Conservation (phyloP, 257 asterid species). For the Echites panduratus region DNA sequence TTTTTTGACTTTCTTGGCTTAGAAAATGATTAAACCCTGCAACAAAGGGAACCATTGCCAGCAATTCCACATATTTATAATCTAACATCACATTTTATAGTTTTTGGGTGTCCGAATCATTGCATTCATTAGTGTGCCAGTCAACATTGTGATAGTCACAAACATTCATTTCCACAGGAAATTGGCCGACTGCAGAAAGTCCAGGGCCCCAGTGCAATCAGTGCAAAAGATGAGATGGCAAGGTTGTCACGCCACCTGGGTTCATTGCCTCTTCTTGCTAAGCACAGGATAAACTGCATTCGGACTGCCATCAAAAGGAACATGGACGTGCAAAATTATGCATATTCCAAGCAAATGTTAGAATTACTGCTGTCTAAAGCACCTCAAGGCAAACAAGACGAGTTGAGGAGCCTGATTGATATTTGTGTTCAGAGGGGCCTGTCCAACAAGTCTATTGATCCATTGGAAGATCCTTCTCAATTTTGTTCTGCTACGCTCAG, state of each 20-base stretch:
- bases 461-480: slow-evolving; percentile 93
- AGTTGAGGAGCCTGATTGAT: slow-evolving; percentile 85
- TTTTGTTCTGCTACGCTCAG: slow-evolving; percentile 97
- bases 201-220: slow-evolving; percentile 94
- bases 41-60: not conserved
- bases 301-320: slow-evolving; percentile 94
- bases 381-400: slow-evolving; percentile 92
- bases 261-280: slow-evolving; percentile 86
- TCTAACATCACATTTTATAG: not conserved
- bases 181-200: slow-evolving; percentile 83
- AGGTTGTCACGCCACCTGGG: slow-evolving; percentile 94
- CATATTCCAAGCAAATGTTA: slow-evolving; percentile 94
- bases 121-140: not conserved
- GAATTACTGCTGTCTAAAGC: slow-evolving; percentile 91
- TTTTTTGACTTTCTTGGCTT: not conserved
- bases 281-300: slow-evolving; percentile 92
- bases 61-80: not conserved
- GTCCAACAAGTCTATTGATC: slow-evolving; percentile 91
- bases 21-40: not conserved
- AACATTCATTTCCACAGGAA: slow-evolving; percentile 48
- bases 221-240: slow-evolving; percentile 99
- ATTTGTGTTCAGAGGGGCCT: slow-evolving; percentile 86
- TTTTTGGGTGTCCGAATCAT: not conserved
- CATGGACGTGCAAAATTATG: slow-evolving; percentile 97
- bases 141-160: slow-evolving; percentile 2